phyloP scores from a whole-genome alignment of 306 rosid genomes.

The Quercus parvula region DNA sequence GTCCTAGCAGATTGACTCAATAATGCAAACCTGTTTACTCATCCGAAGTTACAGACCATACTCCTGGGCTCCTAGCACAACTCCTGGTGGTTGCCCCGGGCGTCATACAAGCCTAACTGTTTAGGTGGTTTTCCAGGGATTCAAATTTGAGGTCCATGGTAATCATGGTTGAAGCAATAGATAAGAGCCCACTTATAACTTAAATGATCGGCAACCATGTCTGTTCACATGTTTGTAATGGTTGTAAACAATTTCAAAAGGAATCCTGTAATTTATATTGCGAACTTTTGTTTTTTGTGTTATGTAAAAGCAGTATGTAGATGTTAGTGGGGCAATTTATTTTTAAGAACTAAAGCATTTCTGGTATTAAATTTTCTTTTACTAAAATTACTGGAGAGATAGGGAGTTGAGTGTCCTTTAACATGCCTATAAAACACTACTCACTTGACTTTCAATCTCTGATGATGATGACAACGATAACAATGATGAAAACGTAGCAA shows the following conservation, averaged over 20 bases:
- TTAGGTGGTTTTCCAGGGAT: neutral
- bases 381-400: too few species aligned
- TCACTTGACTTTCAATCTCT: too few species aligned
- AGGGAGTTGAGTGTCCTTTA: too few species aligned
- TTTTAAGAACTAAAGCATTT: too few species aligned
- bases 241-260: slow-evolving; percentile 4
- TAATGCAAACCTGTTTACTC: slow-evolving; percentile 7
- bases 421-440: too few species aligned
- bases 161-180: slow-evolving; percentile 12
- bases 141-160: slow-evolving; percentile 13
- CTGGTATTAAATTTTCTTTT: too few species aligned
- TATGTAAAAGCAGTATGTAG: slow-evolving; percentile 15
- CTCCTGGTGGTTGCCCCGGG: slow-evolving; percentile 15
- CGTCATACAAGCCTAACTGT: slow-evolving; percentile 8
- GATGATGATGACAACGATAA: neutral
- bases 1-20: slow-evolving; percentile 31
- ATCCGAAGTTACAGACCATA: neutral
- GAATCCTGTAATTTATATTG: neutral
- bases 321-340: neutral
- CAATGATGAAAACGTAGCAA: slow-evolving; percentile 8
- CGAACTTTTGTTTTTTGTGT: neutral
- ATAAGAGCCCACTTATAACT: slow-evolving; percentile 3
- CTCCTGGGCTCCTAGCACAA: neutral
- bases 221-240: neutral
- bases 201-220: neutral